Base-by-base conservation (phyloP, 306 rosid genomes). In the Arachis stenosperma region DNA sequence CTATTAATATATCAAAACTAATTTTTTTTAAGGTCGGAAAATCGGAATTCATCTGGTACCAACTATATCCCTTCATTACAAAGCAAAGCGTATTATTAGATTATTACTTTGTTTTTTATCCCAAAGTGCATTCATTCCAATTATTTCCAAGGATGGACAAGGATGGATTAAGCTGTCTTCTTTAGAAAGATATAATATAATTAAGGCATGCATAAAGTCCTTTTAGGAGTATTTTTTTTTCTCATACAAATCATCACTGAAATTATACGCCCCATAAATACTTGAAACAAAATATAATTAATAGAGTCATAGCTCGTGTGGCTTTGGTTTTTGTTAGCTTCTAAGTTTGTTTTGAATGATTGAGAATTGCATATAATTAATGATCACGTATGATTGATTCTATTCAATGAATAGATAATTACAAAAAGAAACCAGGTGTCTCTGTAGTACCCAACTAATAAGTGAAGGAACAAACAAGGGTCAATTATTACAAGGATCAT, bases 301-400 rank as follows among this genome's bases (percentile, higher is more conserved):
- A 65, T 46, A 29, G 54, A 12, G 57, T 47, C 62, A 69, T 70
- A 40, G 75, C 56, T 69, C 61, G 67, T 56, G 83, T 66, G 81
- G 75, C 70, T 69, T 73, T 52, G 29, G 14, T 75, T 0, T 69
- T 55, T 78, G 82, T 90, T 92, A 84, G 90, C 98, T 87, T 90
- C 86, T 84, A 93, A 90, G 98, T 86, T 86, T 86, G 88, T 73
- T 81, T 84, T 81, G 87, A 86, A 87, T 90, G 93, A 93, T 93
- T 83, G 81, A 81, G 50, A 82, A 71, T 61, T 54, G 62, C 81
- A 72, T 57, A 73, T 58, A 79, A 88, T 81, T 74, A 22, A 22
- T 22, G 27, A 79, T 81, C 79, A 17, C 30, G 50, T 70, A 75
- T 66, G 39, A 66, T 69, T 66, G 39, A 66, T 69, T 82, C 75